Evolutionary conservation across 305 asterid genomes (phyloP).

Genomic region (Solanum hybrid): DNA sequence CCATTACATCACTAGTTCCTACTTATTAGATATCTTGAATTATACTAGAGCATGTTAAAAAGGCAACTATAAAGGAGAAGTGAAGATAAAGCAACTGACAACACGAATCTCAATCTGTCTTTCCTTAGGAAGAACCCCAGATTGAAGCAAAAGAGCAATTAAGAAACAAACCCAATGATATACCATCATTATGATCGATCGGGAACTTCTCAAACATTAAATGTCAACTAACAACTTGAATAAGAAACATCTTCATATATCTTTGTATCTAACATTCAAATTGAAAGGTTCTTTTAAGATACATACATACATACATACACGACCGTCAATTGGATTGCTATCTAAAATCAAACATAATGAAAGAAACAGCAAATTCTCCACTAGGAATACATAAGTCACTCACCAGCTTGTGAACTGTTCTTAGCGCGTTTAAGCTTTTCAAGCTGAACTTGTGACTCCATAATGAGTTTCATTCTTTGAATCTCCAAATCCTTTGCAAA

Average conservation of each 20-base stretch:
- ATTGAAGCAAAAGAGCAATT: not conserved
- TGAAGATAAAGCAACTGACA: not conserved
- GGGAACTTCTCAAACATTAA: not conserved
- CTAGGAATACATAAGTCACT: slow-evolving; percentile 13
- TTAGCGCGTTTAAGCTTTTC: slow-evolving; percentile 58
- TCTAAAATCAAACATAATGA: not conserved
- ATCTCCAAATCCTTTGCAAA: slow-evolving; percentile 82
- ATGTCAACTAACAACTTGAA: not conserved
- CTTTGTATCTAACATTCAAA: not conserved
- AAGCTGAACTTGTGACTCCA: slow-evolving; percentile 73
- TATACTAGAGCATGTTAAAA: not conserved
- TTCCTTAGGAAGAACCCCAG: not conserved
- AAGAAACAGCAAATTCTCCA: not conserved
- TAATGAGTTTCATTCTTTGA: slow-evolving; percentile 70
- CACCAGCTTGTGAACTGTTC: slow-evolving; percentile 41
- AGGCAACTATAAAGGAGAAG: not conserved
- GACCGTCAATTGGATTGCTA: not conserved
- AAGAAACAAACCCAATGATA: not conserved
- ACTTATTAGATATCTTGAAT: not conserved
- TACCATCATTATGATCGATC: not conserved
- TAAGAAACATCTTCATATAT: not conserved
- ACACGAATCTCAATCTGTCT: not conserved
- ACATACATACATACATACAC: not conserved
- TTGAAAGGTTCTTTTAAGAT: not conserved
- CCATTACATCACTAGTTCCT: not conserved